Base-by-base conservation (phyloP, 352 stramenopile species). In the Pythium phragmitis region DNA sequence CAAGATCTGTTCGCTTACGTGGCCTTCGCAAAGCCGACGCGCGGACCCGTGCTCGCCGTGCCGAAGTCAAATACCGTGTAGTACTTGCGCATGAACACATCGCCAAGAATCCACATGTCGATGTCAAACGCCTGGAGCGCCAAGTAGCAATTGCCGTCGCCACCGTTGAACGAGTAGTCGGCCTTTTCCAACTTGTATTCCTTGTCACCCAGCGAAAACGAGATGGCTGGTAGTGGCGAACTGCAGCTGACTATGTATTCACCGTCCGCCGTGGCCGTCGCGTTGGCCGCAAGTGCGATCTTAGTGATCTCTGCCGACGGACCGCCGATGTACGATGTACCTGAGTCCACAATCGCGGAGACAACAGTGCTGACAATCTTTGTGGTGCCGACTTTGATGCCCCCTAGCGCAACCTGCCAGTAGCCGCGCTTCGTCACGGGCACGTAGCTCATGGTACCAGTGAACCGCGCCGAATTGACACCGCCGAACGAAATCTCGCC, bases 71-170 rank as follows among this genome's bases (percentile, higher is more conserved):
- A 98, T 26, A 98, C 87, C 23, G 85, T 92, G 85, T 98, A 98
- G 75, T 97, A 96, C 76, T 97, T 97, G 72, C 91, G 81, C 88
- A 98, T 98, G 79, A 98, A 98, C 30, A 97, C 83, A 65, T 98
- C 92, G 51, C 95, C 97, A 57, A 99, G 83, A 59, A 93, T 90
- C 84, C 84, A 93, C 26, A 30, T 30, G 26, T 30, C 26, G 26
- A 30, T 91, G 73, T 98, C 92, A 46, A 98, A 90, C 57, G 85
- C 93, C 77, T 98, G 97, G 67, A 99, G 96, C 43, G 21, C 91
- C 96, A 65, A 98, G 98, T 6, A 99, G 76, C 97, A 99, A 36
- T 87, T 80, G 12, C 76, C 74, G 11, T 82, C 86, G 64, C 80
- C 49, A 12, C n/a, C 85, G 70, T 98, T 86, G 68, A 99, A 88